Base-by-base conservation (phyloP, 768 basidiomycete genomes). In the Dentipellis sp. region DNA sequence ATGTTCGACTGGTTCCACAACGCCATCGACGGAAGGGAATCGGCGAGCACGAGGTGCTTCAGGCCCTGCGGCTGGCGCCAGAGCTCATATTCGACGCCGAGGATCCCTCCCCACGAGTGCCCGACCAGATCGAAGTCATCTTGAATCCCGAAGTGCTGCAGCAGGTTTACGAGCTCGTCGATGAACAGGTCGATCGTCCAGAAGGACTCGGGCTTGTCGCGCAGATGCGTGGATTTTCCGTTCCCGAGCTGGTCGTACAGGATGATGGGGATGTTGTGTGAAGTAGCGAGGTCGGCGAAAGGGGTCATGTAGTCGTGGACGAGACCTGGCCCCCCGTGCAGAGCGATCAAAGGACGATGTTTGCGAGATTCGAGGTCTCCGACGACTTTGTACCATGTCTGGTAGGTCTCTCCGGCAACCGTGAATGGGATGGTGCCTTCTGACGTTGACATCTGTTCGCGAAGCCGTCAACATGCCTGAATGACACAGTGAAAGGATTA, bases 81-180 rank as follows among this genome's bases (percentile, higher is more conserved):
- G 39, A 73, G 66, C 4, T 56, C 74, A 57, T 73, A 75, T 56
- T 77, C 72, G 12, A 68, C 59, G 0, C 67, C 75, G 14, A 82
- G 70, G 60, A 77, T 75, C 0, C 75, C 80, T 16, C 81, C 82
- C 80, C 80, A 81, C 8, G 77, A 80, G 56, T 82, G 80, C 0
- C 82, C 80, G 3, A 72, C 58, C 2, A 82, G 62, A 59, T 76
- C 71, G 64, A 74, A 82, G 11, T 66, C 61, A 11, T 63, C 62
- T n/a, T 47, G 14, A 58, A 80, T 71, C 0, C 67, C 69, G 34
- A 83, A 65, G 19, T 72, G 56, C 0, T 57, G 49, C 34, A 83
- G 36, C 50, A 53, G 38, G 48, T 59, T 53, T 29, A 12, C 50
- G 14, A 52, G 49, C 53, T 48, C 50, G 46, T 73, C 74, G 61